Conservation (phyloP, 345 rosid species). For the Erysimum cheiranthoides region DNA sequence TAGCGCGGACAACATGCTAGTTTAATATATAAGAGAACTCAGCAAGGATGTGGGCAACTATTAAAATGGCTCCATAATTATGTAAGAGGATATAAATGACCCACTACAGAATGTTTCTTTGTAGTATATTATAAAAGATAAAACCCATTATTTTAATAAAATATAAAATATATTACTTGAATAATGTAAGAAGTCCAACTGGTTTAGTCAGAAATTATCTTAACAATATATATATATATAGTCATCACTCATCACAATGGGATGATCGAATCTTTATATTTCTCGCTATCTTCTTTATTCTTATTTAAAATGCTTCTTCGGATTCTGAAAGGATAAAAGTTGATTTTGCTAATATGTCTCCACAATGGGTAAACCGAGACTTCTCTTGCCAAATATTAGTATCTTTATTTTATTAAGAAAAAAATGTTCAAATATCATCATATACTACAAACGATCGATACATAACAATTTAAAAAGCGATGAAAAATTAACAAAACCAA, state of each 20-base stretch:
- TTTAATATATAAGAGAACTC: background rate
- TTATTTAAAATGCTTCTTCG: constrained; percentile 23
- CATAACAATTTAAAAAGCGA: too few species aligned
- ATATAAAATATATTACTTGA: too few species aligned
- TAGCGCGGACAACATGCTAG: too few species aligned
- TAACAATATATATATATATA: constrained; percentile 16
- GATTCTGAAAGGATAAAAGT: constrained; percentile 33
- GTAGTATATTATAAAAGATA: too few species aligned
- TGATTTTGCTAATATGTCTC: constrained; percentile 8
- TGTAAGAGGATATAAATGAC: constrained; percentile 25
- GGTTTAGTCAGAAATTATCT: constrained; percentile 29
- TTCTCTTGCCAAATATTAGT: constrained; percentile 13
- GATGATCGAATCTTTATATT: constrained; percentile 20
- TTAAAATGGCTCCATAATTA: constrained; percentile 18
- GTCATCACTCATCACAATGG: constrained; percentile 14
- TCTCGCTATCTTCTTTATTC: background rate
- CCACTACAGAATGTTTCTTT: background rate
- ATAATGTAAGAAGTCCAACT: constrained; percentile 32
- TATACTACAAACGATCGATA: too few species aligned
- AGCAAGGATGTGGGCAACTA: constrained; percentile 9
- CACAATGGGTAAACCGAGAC: constrained; percentile 5
- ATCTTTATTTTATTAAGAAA: too few species aligned
- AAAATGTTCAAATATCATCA: too few species aligned
- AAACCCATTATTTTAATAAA: too few species aligned
- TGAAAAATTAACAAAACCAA: too few species aligned